Evolutionary conservation across 1,284 basidiomycete genomes (phyloP).

Genomic region (Ganoderma sp.): DNA sequence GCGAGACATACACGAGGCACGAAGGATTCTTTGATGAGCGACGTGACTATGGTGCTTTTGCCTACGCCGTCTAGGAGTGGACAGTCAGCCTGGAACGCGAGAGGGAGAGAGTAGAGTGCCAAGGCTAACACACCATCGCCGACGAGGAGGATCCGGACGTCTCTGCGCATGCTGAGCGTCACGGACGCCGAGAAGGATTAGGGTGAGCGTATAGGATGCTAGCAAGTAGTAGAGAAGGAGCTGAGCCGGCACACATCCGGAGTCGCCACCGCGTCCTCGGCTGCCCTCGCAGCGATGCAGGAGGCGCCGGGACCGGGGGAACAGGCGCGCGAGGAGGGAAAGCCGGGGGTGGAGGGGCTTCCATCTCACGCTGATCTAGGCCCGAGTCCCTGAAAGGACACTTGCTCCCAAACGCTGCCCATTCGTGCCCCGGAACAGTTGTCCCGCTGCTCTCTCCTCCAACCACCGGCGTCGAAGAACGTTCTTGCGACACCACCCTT

Average conservation of each 20-base stretch:
- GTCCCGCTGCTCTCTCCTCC: background rate
- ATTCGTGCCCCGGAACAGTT: constrained; percentile 1
- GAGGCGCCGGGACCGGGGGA: background rate
- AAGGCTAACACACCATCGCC: constrained; percentile 76
- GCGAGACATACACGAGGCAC: constrained; percentile 76
- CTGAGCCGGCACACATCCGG: constrained; percentile 5
- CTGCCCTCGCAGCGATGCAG: background rate
- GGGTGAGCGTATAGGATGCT: constrained; percentile 14
- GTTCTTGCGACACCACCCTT: constrained; percentile 5
- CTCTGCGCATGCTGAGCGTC: constrained; percentile 69
- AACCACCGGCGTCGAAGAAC: constrained; percentile 10
- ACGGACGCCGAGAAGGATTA: constrained; percentile 17
- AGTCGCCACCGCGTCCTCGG: constrained; percentile 19
- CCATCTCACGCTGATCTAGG: constrained; percentile 25
- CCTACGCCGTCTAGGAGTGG: constrained; percentile 80
- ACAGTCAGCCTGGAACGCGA: constrained; percentile 9
- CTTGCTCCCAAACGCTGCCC: constrained; percentile 8
- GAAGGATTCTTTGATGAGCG: constrained; percentile 94
- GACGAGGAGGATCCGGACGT: constrained; percentile 92
- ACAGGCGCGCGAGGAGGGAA: background rate
- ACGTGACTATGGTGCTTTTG: constrained; percentile 94
- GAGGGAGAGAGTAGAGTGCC: background rate
- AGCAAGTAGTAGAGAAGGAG: constrained; percentile 4
- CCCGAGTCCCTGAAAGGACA: constrained; percentile 19
- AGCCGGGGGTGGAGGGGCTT: constrained; percentile 18